Evolutionary conservation across 805 yeast species (phyloP).

Genomic region (Sugiyamaella valdiviana): DNA sequence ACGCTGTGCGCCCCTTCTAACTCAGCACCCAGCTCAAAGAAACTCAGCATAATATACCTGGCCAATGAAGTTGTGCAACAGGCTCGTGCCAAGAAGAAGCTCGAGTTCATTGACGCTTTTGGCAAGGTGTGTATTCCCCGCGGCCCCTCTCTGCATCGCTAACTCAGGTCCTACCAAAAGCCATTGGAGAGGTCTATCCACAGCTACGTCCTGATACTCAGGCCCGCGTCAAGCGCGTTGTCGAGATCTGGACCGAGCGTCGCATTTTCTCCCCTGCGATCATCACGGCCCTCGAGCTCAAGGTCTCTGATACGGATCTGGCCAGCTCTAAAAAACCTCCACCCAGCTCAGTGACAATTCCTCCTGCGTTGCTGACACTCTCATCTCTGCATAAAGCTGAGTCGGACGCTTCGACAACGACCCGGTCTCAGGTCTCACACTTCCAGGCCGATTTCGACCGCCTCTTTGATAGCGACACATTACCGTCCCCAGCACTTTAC

Average conservation of each 20-base stretch:
- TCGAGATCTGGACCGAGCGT: constrained; percentile 62
- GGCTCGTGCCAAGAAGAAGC: constrained; percentile 54
- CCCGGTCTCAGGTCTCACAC: neutral
- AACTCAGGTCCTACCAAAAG: constrained; percentile 31
- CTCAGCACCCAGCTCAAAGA: constrained; percentile 36
- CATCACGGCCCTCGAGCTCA: constrained; percentile 25
- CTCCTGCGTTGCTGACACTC: neutral
- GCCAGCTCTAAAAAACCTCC: neutral
- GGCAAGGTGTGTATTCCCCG: constrained; percentile 31
- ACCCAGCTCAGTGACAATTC: constrained; percentile 2
- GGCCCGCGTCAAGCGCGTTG: constrained; percentile 50
- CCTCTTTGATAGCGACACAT: constrained; percentile 23
- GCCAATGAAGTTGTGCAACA: constrained; percentile 81
- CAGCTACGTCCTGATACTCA: constrained; percentile 39
- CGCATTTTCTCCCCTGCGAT: constrained; percentile 40
- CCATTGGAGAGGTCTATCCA: constrained; percentile 33
- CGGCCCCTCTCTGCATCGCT: neutral
- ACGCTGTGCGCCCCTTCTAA: neutral
- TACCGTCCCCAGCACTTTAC: constrained; percentile 33
- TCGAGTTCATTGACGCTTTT: constrained; percentile 55
- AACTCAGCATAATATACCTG: constrained; percentile 57
- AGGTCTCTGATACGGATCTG: constrained; percentile 8
- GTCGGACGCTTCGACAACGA: constrained; percentile 2
- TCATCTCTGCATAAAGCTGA: constrained; percentile 6
- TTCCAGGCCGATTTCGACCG: constrained; percentile 12